A percentile compares a stretch with the other conserved stretches of the same genome.
Evolutionary conservation across 805 yeast species (phyloP).

Genomic region (fission yeast (Schizosaccharomyces pombe)): DNA sequence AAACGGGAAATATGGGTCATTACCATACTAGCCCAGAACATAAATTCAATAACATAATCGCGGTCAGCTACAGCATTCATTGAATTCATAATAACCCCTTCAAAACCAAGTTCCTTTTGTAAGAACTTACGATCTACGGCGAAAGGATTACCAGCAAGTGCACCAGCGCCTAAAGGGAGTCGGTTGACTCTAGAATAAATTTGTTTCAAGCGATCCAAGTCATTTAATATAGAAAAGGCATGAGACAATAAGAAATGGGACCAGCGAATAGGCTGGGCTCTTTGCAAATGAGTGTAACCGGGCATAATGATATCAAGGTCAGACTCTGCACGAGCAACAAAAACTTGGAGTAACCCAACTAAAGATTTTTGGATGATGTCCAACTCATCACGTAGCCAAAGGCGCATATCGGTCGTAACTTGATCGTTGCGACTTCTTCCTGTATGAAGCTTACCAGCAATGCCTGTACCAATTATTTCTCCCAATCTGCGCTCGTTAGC

Average conservation of each 20-base stretch:
- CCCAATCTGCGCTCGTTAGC: constrained; percentile 96
- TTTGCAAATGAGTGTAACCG: constrained; percentile 77
- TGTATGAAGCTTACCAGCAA: constrained; percentile 97
- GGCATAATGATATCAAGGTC: constrained; percentile 94
- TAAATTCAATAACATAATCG: constrained; percentile 84
- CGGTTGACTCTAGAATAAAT: constrained; percentile 60
- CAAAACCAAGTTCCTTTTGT: constrained; percentile 58
- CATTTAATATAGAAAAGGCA: constrained; percentile 85
- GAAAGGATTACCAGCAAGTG: constrained; percentile 96
- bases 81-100: constrained; percentile 80
- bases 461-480: constrained; percentile 75
- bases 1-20: constrained; percentile 90
- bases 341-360: constrained; percentile 26
- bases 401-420: constrained; percentile 96
- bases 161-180: constrained; percentile 91
- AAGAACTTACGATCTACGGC: constrained; percentile 90
- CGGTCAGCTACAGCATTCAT: constrained; percentile 92
- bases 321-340: constrained; percentile 49
- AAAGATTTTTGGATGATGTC: constrained; percentile 30
- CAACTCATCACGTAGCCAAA: constrained; percentile 64
- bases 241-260: constrained; percentile 88
- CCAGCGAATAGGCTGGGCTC: constrained; percentile 99
- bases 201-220: constrained; percentile 62
- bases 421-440: constrained; percentile 97
- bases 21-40: constrained; percentile 87